A percentile compares a stretch with the other conserved stretches of the same genome.
Conservation (phyloP, 2,329 filamentous ascomycete genomes). For the Fusarium sp. region DNA sequence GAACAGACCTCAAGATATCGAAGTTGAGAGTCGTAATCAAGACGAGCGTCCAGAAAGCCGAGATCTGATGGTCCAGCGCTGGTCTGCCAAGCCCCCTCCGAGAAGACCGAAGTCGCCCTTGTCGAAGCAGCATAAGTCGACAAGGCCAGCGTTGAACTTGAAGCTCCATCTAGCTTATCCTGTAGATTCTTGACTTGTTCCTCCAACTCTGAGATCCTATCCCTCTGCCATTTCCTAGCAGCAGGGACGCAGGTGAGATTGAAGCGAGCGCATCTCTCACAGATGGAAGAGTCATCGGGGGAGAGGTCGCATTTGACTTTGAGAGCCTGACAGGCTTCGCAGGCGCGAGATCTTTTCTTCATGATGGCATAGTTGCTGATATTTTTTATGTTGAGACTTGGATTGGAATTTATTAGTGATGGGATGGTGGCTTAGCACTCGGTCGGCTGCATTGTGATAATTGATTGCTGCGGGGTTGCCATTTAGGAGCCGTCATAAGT, state of each 20-base stretch:
- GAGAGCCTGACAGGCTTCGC: slow-evolving; percentile 30
- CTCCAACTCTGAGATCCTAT: slow-evolving; percentile 21
- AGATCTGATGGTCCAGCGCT: background rate
- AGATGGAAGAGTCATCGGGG: background rate
- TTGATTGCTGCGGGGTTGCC: background rate
- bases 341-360: slow-evolving; percentile 30
- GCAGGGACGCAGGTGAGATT: slow-evolving; percentile 19
- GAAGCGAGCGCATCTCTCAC: slow-evolving; percentile 22
- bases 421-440: slow-evolving; percentile 10
- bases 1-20: background rate
- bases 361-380: background rate
- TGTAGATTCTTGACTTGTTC: slow-evolving; percentile 22
- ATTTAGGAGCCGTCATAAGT: background rate
- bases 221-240: slow-evolving; percentile 26
- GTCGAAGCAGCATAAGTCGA: slow-evolving; percentile 9
- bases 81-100: background rate
- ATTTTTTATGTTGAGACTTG: background rate
- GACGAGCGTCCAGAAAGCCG: slow-evolving; percentile 8
- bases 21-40: slow-evolving; percentile 15
- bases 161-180: slow-evolving; percentile 5
- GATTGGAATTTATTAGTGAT: background rate
- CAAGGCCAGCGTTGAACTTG: background rate
- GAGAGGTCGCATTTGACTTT: slow-evolving; percentile 32
- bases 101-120: slow-evolving; percentile 20
- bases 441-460: background rate